Evolutionary conservation across 2,329 filamentous ascomycete genomes (phyloP).

Genomic region (Paramyrothecium sp.): DNA sequence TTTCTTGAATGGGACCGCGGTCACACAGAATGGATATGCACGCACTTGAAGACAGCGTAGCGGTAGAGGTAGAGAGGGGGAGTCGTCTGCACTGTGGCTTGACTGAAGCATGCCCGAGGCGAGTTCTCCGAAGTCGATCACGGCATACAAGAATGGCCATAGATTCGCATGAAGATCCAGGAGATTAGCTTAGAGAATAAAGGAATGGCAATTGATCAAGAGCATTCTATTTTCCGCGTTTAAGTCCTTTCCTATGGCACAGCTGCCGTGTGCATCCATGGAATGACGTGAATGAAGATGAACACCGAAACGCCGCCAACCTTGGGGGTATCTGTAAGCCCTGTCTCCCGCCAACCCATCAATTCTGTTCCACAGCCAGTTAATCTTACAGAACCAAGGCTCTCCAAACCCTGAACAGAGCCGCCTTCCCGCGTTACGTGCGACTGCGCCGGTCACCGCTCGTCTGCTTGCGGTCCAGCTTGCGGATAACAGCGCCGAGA

Average conservation of each 20-base stretch:
- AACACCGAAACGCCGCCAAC: not conserved
- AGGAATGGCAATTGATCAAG: too few species aligned
- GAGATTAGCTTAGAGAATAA: too few species aligned
- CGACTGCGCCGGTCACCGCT: slow-evolving; percentile 10
- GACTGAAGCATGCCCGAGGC: too few species aligned
- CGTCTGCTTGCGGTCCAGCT: slow-evolving; percentile 29
- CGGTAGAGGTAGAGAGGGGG: too few species aligned
- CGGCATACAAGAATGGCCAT: too few species aligned
- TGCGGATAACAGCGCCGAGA: slow-evolving; percentile 68
- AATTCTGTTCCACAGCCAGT: not conserved
- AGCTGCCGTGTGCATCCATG: not conserved
- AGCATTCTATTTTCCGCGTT: too few species aligned
- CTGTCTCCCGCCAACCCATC: not conserved
- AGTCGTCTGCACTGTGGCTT: too few species aligned
- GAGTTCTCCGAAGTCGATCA: too few species aligned
- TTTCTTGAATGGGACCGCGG: too few species aligned
- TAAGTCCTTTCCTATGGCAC: not conserved
- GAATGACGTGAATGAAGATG: not conserved
- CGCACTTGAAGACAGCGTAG: too few species aligned
- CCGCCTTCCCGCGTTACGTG: not conserved
- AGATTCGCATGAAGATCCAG: too few species aligned
- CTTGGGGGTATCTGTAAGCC: not conserved
- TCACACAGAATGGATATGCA: too few species aligned
- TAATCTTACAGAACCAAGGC: not conserved
- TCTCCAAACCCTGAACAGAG: not conserved